Evolutionary conservation across 2,329 filamentous ascomycete species (phyloP).

Genomic region (Akanthomyces uredinophilus): DNA sequence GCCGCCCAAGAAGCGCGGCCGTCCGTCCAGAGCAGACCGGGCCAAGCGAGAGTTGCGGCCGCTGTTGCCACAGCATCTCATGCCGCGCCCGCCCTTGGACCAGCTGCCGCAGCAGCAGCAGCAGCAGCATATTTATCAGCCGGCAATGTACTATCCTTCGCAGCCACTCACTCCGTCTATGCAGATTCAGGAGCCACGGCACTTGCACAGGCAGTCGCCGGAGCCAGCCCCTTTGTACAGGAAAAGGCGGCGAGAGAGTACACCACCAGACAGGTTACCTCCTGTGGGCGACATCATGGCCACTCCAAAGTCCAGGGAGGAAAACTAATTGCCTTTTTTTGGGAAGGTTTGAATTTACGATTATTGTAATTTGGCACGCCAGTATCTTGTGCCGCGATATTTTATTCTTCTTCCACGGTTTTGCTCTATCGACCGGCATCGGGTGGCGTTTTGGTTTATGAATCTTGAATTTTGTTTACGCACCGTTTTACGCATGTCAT

Average conservation of each 20-base stretch:
- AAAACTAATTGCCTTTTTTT: background rate
- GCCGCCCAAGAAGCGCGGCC: conserved; percentile 38
- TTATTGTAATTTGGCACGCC: background rate
- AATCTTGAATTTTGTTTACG: background rate
- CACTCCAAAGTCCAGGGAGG: background rate
- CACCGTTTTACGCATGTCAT: background rate
- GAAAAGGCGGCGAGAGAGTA: background rate
- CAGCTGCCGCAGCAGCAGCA: background rate
- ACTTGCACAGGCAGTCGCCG: background rate
- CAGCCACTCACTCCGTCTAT: background rate
- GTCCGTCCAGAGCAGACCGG: conserved; percentile 41
- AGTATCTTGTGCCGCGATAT: background rate
- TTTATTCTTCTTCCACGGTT: background rate
- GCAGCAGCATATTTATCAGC: background rate
- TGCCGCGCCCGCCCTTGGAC: conserved; percentile 24
- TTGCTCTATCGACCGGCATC: background rate
- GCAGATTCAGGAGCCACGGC: background rate
- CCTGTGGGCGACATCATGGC: conserved; percentile 8
- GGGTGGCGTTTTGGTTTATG: conserved; percentile 5
- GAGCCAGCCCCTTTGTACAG: background rate
- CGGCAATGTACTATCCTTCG: background rate
- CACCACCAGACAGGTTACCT: conserved; percentile 3
- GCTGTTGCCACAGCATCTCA: conserved; percentile 29
- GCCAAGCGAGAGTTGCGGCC: conserved; percentile 28
- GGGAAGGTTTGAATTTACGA: background rate